Evolutionary conservation across 2,329 filamentous ascomycete species (phyloP), one percentile per base, ranked within the genome.

Genomic region (Fusarium sp.): DNA sequence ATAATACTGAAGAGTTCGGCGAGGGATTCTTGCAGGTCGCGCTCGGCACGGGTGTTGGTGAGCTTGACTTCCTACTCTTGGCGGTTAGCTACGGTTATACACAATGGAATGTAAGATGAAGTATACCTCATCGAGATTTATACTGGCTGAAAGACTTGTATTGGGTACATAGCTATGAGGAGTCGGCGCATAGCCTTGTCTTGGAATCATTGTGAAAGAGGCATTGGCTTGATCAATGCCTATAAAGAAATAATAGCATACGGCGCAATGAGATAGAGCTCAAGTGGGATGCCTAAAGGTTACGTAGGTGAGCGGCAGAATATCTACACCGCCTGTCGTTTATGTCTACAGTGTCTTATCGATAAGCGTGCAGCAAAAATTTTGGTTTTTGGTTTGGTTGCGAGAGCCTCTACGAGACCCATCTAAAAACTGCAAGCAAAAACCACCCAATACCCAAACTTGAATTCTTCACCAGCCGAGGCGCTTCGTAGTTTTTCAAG

Each of bases 1-100:
- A 99, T 96, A 75, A 99, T 98, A 84, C 95, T 98, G 84, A 98
- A 99, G 30, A 99, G 92, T 83, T 99, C 96, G 62, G 96, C 96
- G 20, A 99, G 90, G 3, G 96, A 98, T 80, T 98, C 96, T 82
- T 98, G 94, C 3, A 98, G 87, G 81, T 99, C 95, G 70, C 96
- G 92, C 84, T 98, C 96, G 45, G 94, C 92, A 76, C 93, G 91
- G 28, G 92, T 97, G 44, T 94, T 92, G 56, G 94, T 91, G 68
- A 99, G 89, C 83, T 98, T 98, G 77, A 98, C 95, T 87, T 98
- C 96, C 93, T 98, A n/a, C 6, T 26, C 60, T n/a, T 64, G 22
- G 76, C 52, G 45, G 71, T 76, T 69, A 62, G 74, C 67, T 52
- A 61, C 50, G 62, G 55, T 42, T 42, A 42, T 42, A 42, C 39